These are phyloP conservation scores for Colletotrichum orbiculare DNA, from an alignment of 2,329 filamentous ascomycete species.

Conservation along the genomic window DNA sequence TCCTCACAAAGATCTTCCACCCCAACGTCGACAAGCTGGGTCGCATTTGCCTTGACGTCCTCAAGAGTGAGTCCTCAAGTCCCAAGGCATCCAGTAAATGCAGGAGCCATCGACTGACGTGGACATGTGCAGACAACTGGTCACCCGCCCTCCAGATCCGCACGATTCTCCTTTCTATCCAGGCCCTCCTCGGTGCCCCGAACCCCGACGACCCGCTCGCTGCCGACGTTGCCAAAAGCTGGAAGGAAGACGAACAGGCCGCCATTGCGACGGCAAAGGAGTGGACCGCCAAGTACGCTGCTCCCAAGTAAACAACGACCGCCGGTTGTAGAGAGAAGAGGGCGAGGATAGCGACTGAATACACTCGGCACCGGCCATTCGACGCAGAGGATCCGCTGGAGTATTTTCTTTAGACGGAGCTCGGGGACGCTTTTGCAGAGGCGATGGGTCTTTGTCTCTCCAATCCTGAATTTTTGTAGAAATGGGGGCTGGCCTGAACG, in stretches of 20 bases:
- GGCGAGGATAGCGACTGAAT: constrained; percentile 10
- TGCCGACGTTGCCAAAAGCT: constrained; percentile 95
- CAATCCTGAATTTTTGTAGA: constrained; percentile 18
- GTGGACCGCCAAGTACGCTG: constrained; percentile 89
- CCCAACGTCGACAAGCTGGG: constrained; percentile 98
- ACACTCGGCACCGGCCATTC: constrained; percentile 7
- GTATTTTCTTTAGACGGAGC: constrained; percentile 14
- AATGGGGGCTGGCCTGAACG: constrained; percentile 1
- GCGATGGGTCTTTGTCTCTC: neutral
- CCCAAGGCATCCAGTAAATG: neutral
- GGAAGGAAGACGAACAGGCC: constrained; percentile 95
- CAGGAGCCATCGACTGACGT: constrained; percentile 16
- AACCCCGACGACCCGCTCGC: constrained; percentile 99
- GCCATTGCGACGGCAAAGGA: constrained; percentile 93
- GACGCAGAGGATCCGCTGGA: too few species aligned
- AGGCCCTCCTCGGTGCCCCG: constrained; percentile 92
- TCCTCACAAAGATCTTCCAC: constrained; percentile 99
- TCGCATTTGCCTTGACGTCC: constrained; percentile 94
- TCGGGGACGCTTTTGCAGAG: constrained; percentile 7
- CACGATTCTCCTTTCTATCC: constrained; percentile 98
- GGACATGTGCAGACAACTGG: constrained; percentile 82
- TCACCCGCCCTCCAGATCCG: constrained; percentile 97
- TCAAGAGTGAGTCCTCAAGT: constrained; percentile 78
- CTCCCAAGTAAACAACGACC: constrained; percentile 47
- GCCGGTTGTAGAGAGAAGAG: neutral